phyloP scores from a whole-genome alignment of 2,329 filamentous ascomycete species.

The Zasmidium angulare region DNA sequence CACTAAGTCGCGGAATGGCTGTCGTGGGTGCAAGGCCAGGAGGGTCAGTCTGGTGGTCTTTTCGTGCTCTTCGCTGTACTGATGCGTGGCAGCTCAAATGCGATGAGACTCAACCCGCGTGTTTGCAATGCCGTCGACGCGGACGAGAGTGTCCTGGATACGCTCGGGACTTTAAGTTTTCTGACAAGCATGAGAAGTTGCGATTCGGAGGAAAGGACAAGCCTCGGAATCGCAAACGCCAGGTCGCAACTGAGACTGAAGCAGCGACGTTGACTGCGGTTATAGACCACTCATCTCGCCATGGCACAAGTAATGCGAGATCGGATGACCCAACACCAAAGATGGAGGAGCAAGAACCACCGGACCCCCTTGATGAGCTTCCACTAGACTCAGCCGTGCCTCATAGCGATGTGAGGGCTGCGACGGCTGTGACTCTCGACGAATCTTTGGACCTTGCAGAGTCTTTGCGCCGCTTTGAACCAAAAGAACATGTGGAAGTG shows the following conservation, averaged over 20 bases:
- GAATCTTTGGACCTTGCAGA: no score
- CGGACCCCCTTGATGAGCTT: no score
- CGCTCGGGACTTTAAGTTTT: slow-evolving; percentile 1
- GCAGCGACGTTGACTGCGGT: no score
- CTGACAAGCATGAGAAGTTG: not conserved
- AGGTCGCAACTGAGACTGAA: not conserved
- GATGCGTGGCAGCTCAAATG: not conserved
- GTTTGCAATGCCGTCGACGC: not conserved
- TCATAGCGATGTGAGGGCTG: no score
- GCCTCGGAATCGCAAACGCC: not conserved
- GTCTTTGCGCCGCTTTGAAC: no score
- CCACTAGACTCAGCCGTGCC: no score
- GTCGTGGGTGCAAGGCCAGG: not conserved
- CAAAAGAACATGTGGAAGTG: no score
- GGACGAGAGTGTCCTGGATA: not conserved
- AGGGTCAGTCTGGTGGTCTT: not conserved
- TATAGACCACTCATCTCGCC: no score
- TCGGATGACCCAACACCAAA: not conserved
- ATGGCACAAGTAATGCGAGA: no score
- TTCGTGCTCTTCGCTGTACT: not conserved
- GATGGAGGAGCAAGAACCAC: no score
- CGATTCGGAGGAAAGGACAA: not conserved
- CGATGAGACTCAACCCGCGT: not conserved
- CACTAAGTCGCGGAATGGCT: not conserved
- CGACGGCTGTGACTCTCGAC: no score